Evolutionary conservation across 352 stramenopile genomes (phyloP), one percentile per base, ranked within the genome.

Genomic region (Phytopythium sindhum): DNA sequence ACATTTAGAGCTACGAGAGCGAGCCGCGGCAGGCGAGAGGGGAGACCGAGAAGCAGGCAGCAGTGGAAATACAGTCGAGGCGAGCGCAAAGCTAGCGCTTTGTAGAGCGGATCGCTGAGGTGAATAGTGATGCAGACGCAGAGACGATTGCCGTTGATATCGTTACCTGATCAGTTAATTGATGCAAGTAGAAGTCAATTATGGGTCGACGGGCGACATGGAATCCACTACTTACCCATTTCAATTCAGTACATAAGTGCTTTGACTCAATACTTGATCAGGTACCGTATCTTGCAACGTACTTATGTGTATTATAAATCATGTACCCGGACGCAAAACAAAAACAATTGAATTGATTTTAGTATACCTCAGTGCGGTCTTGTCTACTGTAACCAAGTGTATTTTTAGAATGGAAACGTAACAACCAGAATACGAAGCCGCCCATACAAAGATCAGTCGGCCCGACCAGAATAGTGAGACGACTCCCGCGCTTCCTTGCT

Each of bases 401-500:
- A n/a, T n/a, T n/a, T n/a, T n/a, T n/a, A 39, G 31, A 39, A 39
- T 15, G 7, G 33, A 39, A 39, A 39, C 33, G 14, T n/a, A 39
- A 14, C 33, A 39, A 39, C 33, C 33, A 39, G 33, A 39, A 39
- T 10, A 39, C 10, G 33, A 39, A 10, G 33, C 33, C n/a, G n/a
- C n/a, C n/a, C n/a, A n/a, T n/a, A n/a, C n/a, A n/a, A n/a, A n/a
- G n/a, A n/a, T n/a, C n/a, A n/a, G n/a, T n/a, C n/a, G n/a, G n/a
- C n/a, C n/a, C 14, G 45, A 26, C 45, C 9, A 56, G 50, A 56
- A 24, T 56, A 56, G 48, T 26, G 26, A 14, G 50, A 56, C 50
- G 50, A 2, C 26, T 37, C 5, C 26, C 14, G 17, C 44, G 17
- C n/a, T 6, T 52, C 39, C 12, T 15, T 45, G 39, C 39, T n/a